Percentiles rank a stretch among this genome's conserved stretches.
phyloP scores from a whole-genome alignment of 2,329 filamentous ascomycete species.

The Incumbomyces lentus region DNA sequence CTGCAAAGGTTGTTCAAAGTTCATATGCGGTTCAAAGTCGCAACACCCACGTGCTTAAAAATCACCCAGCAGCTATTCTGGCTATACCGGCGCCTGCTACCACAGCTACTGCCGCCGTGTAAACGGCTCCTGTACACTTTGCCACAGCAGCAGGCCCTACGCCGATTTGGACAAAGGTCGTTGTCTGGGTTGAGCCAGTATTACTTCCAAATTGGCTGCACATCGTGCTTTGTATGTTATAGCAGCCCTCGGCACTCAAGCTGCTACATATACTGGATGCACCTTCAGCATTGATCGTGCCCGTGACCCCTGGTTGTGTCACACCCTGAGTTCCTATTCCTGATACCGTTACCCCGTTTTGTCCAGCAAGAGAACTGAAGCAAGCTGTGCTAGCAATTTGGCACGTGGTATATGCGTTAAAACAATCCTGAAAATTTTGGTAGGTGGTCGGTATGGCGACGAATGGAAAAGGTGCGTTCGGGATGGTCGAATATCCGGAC shows the following conservation, averaged over 20 bases:
- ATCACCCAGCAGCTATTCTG: not conserved
- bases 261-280: conserved; percentile 37
- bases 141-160: conserved; percentile 16
- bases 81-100: conserved; percentile 36
- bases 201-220: conserved; percentile 32
- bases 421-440: conserved; percentile 40
- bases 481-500: conserved; percentile 18
- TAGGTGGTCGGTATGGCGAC: conserved; percentile 45
- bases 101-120: conserved; percentile 33
- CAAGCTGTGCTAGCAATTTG: conserved; percentile 38
- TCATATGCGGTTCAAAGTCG: too few relatives aligned
- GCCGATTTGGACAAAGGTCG: conserved; percentile 18
- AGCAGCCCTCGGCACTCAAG: conserved; percentile 38
- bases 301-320: conserved; percentile 37
- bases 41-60: not conserved
- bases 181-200: conserved; percentile 17
- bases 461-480: conserved; percentile 43
- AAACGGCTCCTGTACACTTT: conserved; percentile 28
- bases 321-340: conserved; percentile 35
- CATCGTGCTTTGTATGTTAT: conserved; percentile 37
- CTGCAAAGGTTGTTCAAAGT: too few relatives aligned
- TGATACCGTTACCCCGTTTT: conserved; percentile 42
- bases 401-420: conserved; percentile 44
- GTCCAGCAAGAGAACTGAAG: conserved; percentile 37
- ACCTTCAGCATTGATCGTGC: conserved; percentile 28